Base-by-base conservation (phyloP, 176 grass and related monocot genomes). In the Puya raimondii region DNA sequence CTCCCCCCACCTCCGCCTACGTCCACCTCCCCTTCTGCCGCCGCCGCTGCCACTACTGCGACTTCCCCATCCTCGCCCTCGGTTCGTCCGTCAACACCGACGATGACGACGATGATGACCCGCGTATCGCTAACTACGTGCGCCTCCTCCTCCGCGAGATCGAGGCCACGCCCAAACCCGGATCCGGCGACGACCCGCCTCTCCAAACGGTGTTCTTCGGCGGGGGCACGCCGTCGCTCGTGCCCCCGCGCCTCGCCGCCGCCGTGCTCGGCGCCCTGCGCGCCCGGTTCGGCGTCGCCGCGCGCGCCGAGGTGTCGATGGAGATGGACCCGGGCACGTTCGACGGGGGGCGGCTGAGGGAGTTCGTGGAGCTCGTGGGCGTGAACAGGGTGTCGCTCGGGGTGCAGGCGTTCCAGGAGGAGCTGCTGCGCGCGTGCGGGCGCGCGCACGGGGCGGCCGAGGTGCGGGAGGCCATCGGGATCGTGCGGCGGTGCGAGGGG, bases 241-340 rank as follows among this genome's bases (percentile, higher is more conserved):
- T 96, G 14, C 83, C 88, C 12, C 92, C 88, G 29, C 64, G 74
- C 22, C 75, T 91, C 50, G 71, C 91, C 50, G 80, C 80, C 5
- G 74, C 80, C 2, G 58, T 96, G 14, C 85, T 96, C 50, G 82
- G 81, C 74, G 83, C 79, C 15, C 78, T 96, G 76, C 81, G 80
- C 1, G 69, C 2, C 7, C 80, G 69, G 75, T 89, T 96, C 57
- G 85, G 83, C 26, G 29, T 91, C 11, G 82, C 83, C 10, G 66
- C 68, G 2, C 74, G 66, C 76, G 83, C 81, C 3, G 85, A 96
- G 72, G 78, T 96, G 61, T 91, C 92, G 54, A 91, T 96, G 15
- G 92, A 96, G 70, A 96, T 91, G 92, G 85, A 96, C 65, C 88
- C 88, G 2, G 83, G 83, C 16, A 91, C 85, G 12, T 96, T 96